These are phyloP conservation scores for Phytophthora cryptogea DNA, from an alignment of 352 stramenopile genomes.

Conservation along the genomic window DNA sequence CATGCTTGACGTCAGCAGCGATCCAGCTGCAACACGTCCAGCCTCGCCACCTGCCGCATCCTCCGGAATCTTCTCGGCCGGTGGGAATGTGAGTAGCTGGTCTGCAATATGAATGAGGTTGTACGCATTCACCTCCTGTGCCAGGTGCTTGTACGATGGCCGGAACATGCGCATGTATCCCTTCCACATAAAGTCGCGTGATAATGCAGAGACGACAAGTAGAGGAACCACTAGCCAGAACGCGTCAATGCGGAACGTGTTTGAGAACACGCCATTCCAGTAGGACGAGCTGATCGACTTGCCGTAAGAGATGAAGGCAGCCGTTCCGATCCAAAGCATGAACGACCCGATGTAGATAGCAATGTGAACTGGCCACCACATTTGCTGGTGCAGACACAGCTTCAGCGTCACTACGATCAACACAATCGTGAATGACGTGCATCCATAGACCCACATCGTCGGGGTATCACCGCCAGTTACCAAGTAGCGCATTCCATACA, in stretches of 20 bases:
- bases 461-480: constrained; percentile 85
- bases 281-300: constrained; percentile 77
- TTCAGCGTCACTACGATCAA: constrained; percentile 96
- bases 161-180: constrained; percentile 81
- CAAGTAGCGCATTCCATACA: constrained; percentile 84
- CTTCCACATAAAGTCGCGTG: constrained; percentile 84
- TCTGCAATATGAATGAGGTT: constrained; percentile 61
- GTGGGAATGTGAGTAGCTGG: constrained; percentile 78
- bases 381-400: constrained; percentile 86
- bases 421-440: constrained; percentile 93
- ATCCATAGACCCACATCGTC: constrained; percentile 94
- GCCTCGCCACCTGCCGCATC: constrained; percentile 39
- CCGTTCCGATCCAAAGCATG: constrained; percentile 74
- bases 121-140: constrained; percentile 82
- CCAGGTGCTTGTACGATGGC: constrained; percentile 86
- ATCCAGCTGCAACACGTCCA: constrained; percentile 20
- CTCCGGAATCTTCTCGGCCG: constrained; percentile 71
- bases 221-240: constrained; percentile 86
- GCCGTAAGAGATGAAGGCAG: constrained; percentile 72
- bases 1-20: constrained; percentile 33
- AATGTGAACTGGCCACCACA: constrained; percentile 83
- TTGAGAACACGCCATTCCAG: constrained; percentile 83
- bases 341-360: constrained; percentile 71
- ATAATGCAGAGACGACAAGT: constrained; percentile 68
- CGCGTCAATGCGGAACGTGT: constrained; percentile 63